Evolutionary conservation across 2,329 filamentous ascomycete species (phyloP).

Genomic region (Alternaria tenuissima): DNA sequence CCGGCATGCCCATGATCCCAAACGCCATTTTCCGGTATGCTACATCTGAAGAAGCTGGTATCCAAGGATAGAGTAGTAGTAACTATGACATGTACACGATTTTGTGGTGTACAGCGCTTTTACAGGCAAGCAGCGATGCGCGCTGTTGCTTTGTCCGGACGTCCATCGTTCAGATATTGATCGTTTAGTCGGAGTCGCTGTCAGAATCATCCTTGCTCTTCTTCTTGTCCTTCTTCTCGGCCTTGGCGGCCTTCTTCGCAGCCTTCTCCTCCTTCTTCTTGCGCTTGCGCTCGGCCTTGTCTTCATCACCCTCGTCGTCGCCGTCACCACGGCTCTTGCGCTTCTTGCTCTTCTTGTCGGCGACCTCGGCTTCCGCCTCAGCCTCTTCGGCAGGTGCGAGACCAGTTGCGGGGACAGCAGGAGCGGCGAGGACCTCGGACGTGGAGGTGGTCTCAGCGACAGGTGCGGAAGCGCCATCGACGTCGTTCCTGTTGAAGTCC

Average conservation of each 20-base stretch:
- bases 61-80: conserved; percentile 34
- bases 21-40: conserved; percentile 47
- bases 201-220: conserved; percentile 42
- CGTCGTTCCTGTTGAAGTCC: conserved; percentile 65
- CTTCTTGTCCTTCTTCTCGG: conserved; percentile 43
- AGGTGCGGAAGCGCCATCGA: conserved; percentile 32
- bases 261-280: conserved; percentile 78
- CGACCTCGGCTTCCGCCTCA: conserved; percentile 50
- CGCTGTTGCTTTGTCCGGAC: conserved; percentile 25
- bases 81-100: conserved; percentile 34
- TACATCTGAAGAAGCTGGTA: conserved; percentile 43
- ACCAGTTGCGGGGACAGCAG: conserved; percentile 46
- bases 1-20: conserved; percentile 43
- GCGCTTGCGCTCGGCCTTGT: conserved; percentile 61
- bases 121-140: conserved; percentile 21
- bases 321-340: conserved; percentile 60
- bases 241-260: conserved; percentile 44
- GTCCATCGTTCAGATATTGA: conserved; percentile 23
- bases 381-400: conserved; percentile 47
- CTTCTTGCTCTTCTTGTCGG: conserved; percentile 51
- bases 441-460: conserved; percentile 45
- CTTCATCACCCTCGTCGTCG: conserved; percentile 56
- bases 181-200: conserved; percentile 44
- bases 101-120: conserved; percentile 24
- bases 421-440: conserved; percentile 48